Base-by-base conservation (phyloP, 495 filamentous ascomycete genomes). In the Pyrenopolyporus hunteri region DNA sequence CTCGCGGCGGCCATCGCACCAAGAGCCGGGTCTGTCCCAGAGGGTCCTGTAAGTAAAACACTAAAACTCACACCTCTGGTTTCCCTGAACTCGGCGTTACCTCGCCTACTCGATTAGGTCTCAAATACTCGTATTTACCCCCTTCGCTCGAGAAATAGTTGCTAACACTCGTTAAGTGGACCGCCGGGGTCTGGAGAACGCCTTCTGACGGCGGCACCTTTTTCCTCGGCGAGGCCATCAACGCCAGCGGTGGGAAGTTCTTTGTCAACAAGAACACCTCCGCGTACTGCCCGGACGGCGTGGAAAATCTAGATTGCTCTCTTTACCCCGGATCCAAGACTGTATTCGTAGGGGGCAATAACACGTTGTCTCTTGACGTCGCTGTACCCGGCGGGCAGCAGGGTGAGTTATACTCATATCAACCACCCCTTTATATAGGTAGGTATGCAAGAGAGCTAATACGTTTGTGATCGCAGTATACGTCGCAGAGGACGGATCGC, bases 241-340 rank as follows among this genome's bases (percentile, higher is more conserved):
- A 64, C 22, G 69, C 69, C 29, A 67, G 48, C 44, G 63, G 56
- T 13, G 66, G 66, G 20, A 71, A 71, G 49, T 71, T 71, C 53
- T 71, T 29, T 40, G 32, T 71, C 25, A 51, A 67, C 57, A 67
- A 25, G 22, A 9, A 45, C 44, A 53, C 66, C 1, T 58, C 58
- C 13, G 56, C 69, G 3, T 67, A 69, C 51, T 71, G 69, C 17
- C 69, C 69, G 6, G 29, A 17, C 1, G 55, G 42, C 9, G 55
- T 67, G 4, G 28, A 47, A 10, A 40, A 36, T 16, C 46, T 71
- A 11, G 59, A 69, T 25, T 71, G 69, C 36, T 22, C 69, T 10
- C 3, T 2, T 2, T 71, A 52, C 42, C 39, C 59, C 1, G 66
- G 69, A 1, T 51, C 51, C 23, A 47, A 25, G 14, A 71, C 68